phyloP scores from a whole-genome alignment of 202 grass and related monocot species.

The Hordeum pubiflorum region DNA sequence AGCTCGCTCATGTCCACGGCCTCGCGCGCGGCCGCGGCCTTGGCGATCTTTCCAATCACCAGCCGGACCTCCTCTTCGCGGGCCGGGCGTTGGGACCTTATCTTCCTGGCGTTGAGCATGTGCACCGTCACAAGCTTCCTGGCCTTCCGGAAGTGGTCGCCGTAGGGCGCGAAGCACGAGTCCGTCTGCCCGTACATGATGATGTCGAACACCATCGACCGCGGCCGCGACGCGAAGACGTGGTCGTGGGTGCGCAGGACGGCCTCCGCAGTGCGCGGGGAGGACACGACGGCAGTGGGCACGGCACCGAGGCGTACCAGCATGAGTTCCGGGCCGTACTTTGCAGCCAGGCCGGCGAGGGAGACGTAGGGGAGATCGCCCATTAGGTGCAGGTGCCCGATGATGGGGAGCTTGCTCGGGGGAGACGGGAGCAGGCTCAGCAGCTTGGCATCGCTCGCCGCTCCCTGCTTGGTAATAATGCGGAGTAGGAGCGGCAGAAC shows the following conservation, averaged over 20 bases:
- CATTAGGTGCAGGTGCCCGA: constrained; percentile 47
- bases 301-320: constrained; percentile 33
- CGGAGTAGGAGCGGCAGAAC: not conserved
- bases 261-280: not conserved
- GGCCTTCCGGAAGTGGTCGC: constrained; percentile 25
- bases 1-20: constrained; percentile 21
- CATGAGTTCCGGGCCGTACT: constrained; percentile 41
- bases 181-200: not conserved
- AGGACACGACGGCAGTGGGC: constrained; percentile 31
- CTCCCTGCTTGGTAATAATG: not conserved
- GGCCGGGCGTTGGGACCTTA: not conserved
- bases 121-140: constrained; percentile 18
- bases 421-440: constrained; percentile 3
- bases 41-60: not conserved
- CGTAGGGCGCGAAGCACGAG: constrained; percentile 31
- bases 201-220: not conserved
- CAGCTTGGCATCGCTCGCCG: not conserved
- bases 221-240: constrained; percentile 7
- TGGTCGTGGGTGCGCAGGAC: not conserved
- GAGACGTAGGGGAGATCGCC: constrained; percentile 35
- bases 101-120: constrained; percentile 18
- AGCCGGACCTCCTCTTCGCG: constrained; percentile 6
- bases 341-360: constrained; percentile 17
- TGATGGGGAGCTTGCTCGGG: constrained; percentile 23
- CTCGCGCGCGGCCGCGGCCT: not conserved